phyloP scores from a whole-genome alignment of 495 filamentous ascomycete genomes.

The Penicillium longicatenatum region DNA sequence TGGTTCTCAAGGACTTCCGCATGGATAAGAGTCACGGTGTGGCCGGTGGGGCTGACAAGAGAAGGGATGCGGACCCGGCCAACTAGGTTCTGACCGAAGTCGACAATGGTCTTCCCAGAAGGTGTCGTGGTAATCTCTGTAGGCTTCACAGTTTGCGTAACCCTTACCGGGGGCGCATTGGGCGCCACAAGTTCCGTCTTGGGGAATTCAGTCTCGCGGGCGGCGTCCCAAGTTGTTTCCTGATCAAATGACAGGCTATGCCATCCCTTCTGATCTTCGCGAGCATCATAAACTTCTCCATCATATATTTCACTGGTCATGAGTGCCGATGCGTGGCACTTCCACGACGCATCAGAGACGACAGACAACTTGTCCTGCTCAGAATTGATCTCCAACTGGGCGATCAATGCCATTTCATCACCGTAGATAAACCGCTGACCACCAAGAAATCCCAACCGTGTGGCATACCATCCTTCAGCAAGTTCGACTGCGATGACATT shows the following conservation, averaged over 20 bases:
- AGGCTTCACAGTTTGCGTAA: conserved; percentile 39
- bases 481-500: conserved; percentile 53
- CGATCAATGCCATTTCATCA: conserved; percentile 45
- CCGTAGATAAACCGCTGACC: conserved; percentile 42
- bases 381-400: conserved; percentile 43
- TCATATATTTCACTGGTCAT: conserved; percentile 54
- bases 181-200: conserved; percentile 33
- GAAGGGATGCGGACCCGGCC: conserved; percentile 45
- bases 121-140: conserved; percentile 44
- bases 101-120: conserved; percentile 49
- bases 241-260: conserved; percentile 5
- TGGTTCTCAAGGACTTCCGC: conserved; percentile 56
- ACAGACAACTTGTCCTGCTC: conserved; percentile 28
- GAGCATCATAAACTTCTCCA: conserved; percentile 52
- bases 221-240: conserved; percentile 21
- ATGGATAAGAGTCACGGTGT: conserved; percentile 39
- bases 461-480: conserved; percentile 58
- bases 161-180: conserved; percentile 47
- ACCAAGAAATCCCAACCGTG: conserved; percentile 48
- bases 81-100: conserved; percentile 61
- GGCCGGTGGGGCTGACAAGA: conserved; percentile 33
- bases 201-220: conserved; percentile 25
- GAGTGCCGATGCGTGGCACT: conserved; percentile 38
- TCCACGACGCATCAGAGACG: conserved; percentile 48
- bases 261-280: conserved; percentile 32